These are phyloP conservation scores for Fusarium xyrophilum DNA, from an alignment of 2,329 filamentous ascomycete species.

Conservation along the genomic window DNA sequence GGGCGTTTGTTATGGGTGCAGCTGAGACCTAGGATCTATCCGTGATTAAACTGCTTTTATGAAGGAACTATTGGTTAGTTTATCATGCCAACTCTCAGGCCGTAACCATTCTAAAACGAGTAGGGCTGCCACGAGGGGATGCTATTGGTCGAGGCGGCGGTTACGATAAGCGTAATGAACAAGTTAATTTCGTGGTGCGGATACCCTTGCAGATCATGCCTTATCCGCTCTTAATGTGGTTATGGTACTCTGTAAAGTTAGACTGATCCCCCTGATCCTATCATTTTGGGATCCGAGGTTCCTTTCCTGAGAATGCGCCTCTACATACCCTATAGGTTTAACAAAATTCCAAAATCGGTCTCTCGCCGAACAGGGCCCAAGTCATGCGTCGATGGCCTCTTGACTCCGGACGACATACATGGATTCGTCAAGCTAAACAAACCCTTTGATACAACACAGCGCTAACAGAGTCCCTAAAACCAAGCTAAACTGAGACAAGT, in stretches of 20 bases:
- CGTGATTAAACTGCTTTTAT: neutral
- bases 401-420: neutral
- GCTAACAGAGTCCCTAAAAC: neutral
- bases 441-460: neutral
- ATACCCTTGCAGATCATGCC: conserved; percentile 25
- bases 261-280: no score
- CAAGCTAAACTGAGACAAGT: neutral
- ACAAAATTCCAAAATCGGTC: no score
- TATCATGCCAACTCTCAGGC: neutral
- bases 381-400: neutral
- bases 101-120: neutral
- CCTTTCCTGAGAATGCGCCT: no score
- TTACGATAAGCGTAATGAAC: conserved; percentile 25
- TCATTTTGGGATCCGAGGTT: no score
- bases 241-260: no score
- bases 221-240: conserved; percentile 9
- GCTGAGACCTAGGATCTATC: neutral
- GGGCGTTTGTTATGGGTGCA: conserved; percentile 4
- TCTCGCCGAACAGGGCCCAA: no score
- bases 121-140: neutral
- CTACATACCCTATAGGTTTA: no score
- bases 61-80: neutral
- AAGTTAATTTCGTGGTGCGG: conserved; percentile 14
- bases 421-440: neutral
- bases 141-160: conserved; percentile 2